Conservation (phyloP, 176 grass and related monocot genomes). For the Oryza coarctata region DNA sequence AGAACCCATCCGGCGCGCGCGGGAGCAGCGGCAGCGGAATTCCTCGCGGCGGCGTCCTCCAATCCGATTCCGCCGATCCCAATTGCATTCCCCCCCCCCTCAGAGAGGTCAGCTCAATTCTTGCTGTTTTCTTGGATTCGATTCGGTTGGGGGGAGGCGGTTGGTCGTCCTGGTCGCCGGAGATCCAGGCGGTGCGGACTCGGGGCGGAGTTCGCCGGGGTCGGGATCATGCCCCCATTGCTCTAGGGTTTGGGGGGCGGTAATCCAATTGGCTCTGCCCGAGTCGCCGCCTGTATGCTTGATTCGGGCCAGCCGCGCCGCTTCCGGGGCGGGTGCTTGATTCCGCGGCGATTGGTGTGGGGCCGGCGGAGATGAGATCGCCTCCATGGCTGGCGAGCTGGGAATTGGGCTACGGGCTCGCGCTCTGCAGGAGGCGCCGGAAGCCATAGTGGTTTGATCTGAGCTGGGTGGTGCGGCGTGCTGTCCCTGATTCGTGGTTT, state of each 20-base stretch:
- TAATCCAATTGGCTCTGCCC: slow-evolving; percentile 27
- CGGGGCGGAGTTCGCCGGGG: slow-evolving; percentile 28
- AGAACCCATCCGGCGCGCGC: slow-evolving; percentile 9
- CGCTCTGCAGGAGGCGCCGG: slow-evolving; percentile 65
- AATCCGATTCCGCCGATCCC: slow-evolving; percentile 14
- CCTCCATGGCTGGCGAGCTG: slow-evolving; percentile 53
- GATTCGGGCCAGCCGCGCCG: slow-evolving; percentile 26
- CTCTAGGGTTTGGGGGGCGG: slow-evolving; percentile 55
- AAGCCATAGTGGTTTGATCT: slow-evolving; percentile 70
- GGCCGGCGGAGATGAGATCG: slow-evolving; percentile 65
- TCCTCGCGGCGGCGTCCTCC: slow-evolving; percentile 15
- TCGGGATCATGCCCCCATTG: slow-evolving; percentile 53
- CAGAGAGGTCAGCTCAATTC: slow-evolving; percentile 56
- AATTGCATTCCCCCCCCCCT: slow-evolving; percentile 3
- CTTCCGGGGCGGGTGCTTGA: slow-evolving; percentile 2
- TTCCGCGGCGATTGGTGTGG: slow-evolving; percentile 40
- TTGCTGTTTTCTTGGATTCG: slow-evolving; percentile 41
- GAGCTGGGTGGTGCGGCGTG: slow-evolving; percentile 18
- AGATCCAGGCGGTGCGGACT: slow-evolving; percentile 42
- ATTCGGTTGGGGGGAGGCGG: slow-evolving; percentile 10
- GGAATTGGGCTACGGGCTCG: slow-evolving; percentile 44
- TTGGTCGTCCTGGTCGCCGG: neutral
- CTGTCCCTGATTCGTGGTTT: slow-evolving; percentile 27
- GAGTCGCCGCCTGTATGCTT: slow-evolving; percentile 18
- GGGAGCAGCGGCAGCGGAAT: slow-evolving; percentile 24